A percentile compares a stretch with the other conserved stretches of the same genome.
Conservation (phyloP, 2,329 filamentous ascomycete genomes). For the Trichoderma sp. region DNA sequence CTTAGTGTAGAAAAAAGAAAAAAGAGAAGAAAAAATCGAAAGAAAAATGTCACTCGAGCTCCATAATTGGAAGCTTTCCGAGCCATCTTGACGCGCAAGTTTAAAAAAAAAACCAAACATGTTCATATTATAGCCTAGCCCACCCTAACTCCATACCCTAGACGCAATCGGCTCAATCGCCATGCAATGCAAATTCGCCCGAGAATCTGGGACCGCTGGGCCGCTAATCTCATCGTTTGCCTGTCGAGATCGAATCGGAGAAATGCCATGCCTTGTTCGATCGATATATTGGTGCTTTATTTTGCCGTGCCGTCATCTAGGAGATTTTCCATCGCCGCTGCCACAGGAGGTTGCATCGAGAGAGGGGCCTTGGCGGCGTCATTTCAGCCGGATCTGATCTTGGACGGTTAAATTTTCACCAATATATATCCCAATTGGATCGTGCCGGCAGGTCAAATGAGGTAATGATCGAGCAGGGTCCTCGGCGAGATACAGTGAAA, state of each 20-base stretch:
- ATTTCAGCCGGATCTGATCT: not conserved
- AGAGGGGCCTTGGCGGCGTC: not conserved
- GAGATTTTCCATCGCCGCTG: slow-evolving; percentile 7
- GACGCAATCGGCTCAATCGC: not conserved
- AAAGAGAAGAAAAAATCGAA: not conserved
- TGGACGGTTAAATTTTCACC: slow-evolving; percentile 9
- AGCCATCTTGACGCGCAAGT: not conserved
- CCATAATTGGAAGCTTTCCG: not conserved
- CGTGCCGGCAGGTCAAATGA: not conserved
- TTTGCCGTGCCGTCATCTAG: not conserved
- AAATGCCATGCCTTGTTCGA: slow-evolving; percentile 5
- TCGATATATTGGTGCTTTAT: slow-evolving; percentile 10
- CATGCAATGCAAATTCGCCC: not conserved
- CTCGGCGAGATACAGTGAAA: not conserved
- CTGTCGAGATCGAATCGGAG: slow-evolving; percentile 9
- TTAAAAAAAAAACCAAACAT: not conserved
- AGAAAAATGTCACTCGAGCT: not conserved
- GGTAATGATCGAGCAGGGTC: not conserved
- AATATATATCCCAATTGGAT: not conserved
- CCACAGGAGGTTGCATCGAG: slow-evolving; percentile 4
- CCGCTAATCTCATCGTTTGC: not conserved
- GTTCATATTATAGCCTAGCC: not conserved
- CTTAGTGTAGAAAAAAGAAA: not conserved
- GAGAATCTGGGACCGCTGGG: not conserved
- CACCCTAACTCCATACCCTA: not conserved